A percentile compares a stretch with the other conserved stretches of the same genome.
phyloP scores from a whole-genome alignment of 192 early-diverging fungal species.

The Pilaira anomala region DNA sequence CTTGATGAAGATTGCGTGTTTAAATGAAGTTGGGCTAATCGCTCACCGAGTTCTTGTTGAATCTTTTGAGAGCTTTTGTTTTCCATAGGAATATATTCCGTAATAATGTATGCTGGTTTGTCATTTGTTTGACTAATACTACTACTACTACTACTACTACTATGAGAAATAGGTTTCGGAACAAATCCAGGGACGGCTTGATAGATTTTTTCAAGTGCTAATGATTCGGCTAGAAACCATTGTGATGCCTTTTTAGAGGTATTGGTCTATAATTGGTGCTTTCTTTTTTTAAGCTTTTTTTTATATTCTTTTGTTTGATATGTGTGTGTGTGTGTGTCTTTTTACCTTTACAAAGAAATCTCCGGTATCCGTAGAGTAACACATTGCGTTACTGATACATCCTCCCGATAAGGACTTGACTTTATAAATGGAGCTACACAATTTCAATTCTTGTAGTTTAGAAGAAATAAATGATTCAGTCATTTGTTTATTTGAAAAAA shows the following conservation, averaged over 20 bases:
- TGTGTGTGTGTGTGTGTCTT: too few relatives aligned
- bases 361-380: constrained; percentile 1
- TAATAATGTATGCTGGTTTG: neutral
- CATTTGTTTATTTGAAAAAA: too few relatives aligned
- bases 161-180: neutral
- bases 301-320: neutral
- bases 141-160: too few relatives aligned
- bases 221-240: constrained; percentile 1
- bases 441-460: neutral
- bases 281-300: neutral
- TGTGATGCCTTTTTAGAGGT: neutral
- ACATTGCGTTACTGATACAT: neutral
- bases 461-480: too few relatives aligned
- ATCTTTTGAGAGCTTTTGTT: neutral
- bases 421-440: neutral
- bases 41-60: neutral
- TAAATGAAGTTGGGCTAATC: neutral
- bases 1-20: too few relatives aligned
- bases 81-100: constrained; percentile 1
- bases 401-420: neutral
- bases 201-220: constrained; percentile 3
- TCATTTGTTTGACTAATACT: too few relatives aligned
- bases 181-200: neutral
- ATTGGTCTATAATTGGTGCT: neutral
- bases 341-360: constrained; percentile 12